phyloP scores from a whole-genome alignment of 2,329 filamentous ascomycete species.

The Fusarium sp. region DNA sequence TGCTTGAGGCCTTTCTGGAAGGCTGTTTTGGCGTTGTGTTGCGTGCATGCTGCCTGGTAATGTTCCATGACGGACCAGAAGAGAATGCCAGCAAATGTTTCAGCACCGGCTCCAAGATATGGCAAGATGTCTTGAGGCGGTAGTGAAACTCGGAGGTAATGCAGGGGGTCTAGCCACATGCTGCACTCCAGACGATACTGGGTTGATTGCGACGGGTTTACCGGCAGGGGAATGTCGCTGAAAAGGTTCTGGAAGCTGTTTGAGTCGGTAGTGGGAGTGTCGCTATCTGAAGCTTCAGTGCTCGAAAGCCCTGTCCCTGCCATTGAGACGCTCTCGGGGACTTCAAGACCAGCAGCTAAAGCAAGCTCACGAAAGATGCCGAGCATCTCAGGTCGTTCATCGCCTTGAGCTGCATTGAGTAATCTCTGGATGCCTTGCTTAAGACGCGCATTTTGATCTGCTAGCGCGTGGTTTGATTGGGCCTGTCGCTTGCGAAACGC shows the following conservation, averaged over 20 bases:
- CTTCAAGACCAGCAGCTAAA: not conserved
- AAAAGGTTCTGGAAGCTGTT: not conserved
- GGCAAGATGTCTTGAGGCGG: slow-evolving; percentile 5
- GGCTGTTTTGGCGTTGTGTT: not conserved
- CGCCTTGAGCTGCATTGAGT: not conserved
- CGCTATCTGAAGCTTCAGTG: not conserved
- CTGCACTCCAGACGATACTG: slow-evolving; percentile 4
- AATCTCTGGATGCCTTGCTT: not conserved
- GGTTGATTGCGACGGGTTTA: accelerated
- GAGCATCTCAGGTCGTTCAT: not conserved
- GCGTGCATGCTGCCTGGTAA: not conserved
- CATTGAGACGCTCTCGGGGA: accelerated
- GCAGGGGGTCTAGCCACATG: slow-evolving; percentile 3
- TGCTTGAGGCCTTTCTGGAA: not conserved
- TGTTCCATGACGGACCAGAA: slow-evolving; percentile 20
- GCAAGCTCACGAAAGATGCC: not conserved
- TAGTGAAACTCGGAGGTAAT: not conserved
- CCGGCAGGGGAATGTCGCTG: accelerated
- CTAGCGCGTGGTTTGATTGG: accelerated
- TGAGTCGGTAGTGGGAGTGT: accelerated
- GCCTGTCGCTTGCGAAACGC: slow-evolving; percentile 12
- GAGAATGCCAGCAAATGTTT: not conserved
- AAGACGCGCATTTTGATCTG: not conserved
- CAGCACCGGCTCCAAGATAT: not conserved
- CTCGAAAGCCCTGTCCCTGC: accelerated